Base-by-base conservation (phyloP, 2,329 filamentous ascomycete genomes). In the Cladosporium sp. region DNA sequence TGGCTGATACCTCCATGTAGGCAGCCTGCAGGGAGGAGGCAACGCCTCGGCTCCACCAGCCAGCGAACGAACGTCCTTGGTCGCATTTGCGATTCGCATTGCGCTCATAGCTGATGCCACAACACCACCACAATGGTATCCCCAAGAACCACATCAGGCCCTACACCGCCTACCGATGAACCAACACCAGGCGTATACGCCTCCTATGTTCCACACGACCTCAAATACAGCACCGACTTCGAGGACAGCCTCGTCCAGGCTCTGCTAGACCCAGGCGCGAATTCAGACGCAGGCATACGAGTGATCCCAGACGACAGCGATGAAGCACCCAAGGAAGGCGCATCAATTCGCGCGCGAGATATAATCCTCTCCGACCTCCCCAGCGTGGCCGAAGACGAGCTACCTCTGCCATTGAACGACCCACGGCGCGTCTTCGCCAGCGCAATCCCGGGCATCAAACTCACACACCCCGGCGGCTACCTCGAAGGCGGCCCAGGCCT, bases 401-500 rank as follows among this genome's bases (percentile, higher is more conserved):
- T 76, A 4, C 73, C 73, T 13, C 61, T 76, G 6, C 64, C 70
- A 7, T 60, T 75, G 9, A 55, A 64, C 39, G 73, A 74, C 18
- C 57, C 67, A 1, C 67, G 72, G 2, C 69, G 73, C 25, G 69
- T 66, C 11, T 69, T 70, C 59, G 56, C 67, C 32, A 69, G 66
- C 20, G 64, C 67, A 7, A 61, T 76, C n/a, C 67, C 72, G 0
- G 72, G 71, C 25, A 52, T 76, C 11, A 62, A 63, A 29, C 67
- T 76, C 47, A 76, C 73, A 0, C 73, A 76, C 53, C 63, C 64
- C 2, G 67, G 69, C 8, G 73, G 73, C n/a, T 73, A 71, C 38
- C 62, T 73, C 22, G 72, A 74, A 38, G 73, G 73, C n/a, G 73
- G 73, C 1, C 71, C 71, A 1, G 70, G 70, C 1, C 66, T 72